Conservation (phyloP, 2,329 filamentous ascomycete species). For the Gyromitra esculenta region DNA sequence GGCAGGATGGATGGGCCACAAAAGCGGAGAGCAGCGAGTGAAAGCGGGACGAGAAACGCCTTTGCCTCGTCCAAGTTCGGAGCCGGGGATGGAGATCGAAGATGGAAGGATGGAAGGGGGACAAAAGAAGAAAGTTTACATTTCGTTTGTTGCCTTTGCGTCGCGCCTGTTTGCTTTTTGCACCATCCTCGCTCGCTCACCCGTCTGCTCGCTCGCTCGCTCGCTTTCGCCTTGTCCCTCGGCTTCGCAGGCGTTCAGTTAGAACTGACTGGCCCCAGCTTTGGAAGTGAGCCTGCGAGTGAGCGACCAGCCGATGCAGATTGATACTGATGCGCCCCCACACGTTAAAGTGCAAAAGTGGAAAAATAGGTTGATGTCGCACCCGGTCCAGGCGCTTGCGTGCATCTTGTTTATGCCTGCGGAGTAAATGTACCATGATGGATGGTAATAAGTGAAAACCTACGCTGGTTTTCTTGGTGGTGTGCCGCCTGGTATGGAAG, state of each 20-base stretch:
- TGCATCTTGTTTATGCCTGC: constrained; percentile 33
- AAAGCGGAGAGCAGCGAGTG: constrained; percentile 23
- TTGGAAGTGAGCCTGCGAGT: constrained; percentile 3
- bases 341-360: constrained; percentile 2
- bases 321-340: constrained; percentile 34
- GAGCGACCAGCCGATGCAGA: constrained; percentile 37
- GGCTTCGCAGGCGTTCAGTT: not conserved
- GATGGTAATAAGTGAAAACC: constrained; percentile 15
- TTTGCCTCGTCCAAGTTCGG: constrained; percentile 12
- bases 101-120: constrained; percentile 39
- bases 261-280: not conserved
- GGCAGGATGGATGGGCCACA: constrained; percentile 1
- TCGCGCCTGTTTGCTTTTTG: constrained; percentile 27
- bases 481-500: constrained; percentile 29
- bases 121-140: constrained; percentile 28
- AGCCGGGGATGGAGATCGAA: constrained; percentile 40
- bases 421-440: constrained; percentile 34
- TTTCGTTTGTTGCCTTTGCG: constrained; percentile 28
- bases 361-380: constrained; percentile 35
- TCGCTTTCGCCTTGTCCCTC: not conserved
- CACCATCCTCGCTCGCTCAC: too few species aligned
- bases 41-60: constrained; percentile 22
- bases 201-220: not conserved
- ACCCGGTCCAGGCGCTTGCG: constrained; percentile 43
- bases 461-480: constrained; percentile 3